A percentile compares a stretch with the other conserved stretches of the same genome.
phyloP scores from a whole-genome alignment of 805 yeast genomes.

The Metschnikowia corniflorae region DNA sequence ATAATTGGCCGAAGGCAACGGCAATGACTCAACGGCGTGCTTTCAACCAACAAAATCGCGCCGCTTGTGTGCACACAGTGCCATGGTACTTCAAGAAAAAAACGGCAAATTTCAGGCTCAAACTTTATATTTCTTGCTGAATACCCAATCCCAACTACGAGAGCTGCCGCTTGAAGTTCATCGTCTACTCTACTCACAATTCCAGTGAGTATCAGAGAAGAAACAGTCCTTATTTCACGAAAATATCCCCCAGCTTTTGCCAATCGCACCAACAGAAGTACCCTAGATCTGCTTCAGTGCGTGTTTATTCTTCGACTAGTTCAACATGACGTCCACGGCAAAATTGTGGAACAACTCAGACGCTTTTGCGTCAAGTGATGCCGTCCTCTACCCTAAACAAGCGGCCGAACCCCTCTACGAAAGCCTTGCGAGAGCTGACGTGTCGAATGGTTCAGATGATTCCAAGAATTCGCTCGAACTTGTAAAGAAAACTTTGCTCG shows the following conservation, averaged over 20 bases:
- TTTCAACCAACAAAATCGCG: no score
- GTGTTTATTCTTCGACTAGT: no score
- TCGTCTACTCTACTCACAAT: conserved; percentile 29
- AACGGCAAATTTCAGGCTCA: no score
- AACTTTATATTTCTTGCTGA: conserved; percentile 2
- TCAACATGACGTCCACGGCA: conserved; percentile 12
- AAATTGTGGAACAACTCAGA: conserved; percentile 10
- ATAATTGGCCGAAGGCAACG: no score
- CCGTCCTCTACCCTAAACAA: no score
- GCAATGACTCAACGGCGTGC: no score
- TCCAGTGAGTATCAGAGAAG: conserved; percentile 26
- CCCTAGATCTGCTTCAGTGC: no score
- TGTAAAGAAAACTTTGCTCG: conserved; percentile 30
- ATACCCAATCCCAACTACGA: conserved; percentile 26
- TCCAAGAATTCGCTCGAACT: background rate
- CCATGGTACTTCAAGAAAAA: no score
- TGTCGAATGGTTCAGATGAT: conserved; percentile 7
- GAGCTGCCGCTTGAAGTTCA: conserved; percentile 51
- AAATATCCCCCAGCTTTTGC: conserved; percentile 6
- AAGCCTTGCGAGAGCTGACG: no score
- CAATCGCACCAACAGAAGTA: conserved; percentile 1
- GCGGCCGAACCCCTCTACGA: no score
- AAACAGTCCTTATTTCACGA: conserved; percentile 8
- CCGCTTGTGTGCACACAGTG: no score
- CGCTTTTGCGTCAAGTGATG: no score